Conservation (phyloP, 2,329 filamentous ascomycete genomes). For the Beauveria medogensis region DNA sequence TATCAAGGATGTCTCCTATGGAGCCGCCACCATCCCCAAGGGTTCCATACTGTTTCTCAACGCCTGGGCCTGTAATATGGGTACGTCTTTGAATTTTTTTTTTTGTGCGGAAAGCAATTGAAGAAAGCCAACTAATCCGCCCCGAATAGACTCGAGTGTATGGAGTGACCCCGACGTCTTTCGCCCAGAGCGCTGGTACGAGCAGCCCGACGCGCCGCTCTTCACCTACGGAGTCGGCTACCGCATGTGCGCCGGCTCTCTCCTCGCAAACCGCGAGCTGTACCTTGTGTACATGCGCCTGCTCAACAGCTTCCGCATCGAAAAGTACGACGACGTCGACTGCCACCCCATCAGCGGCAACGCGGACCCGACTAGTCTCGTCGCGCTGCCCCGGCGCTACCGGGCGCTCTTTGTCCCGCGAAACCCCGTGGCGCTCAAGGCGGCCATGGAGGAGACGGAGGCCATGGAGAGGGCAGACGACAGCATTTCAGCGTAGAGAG, state of each 20-base stretch:
- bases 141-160: constrained; percentile 36
- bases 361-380: constrained; percentile 53
- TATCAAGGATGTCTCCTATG: constrained; percentile 50
- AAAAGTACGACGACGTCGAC: constrained; percentile 45
- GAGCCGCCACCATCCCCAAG: constrained; percentile 50
- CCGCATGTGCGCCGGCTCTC: constrained; percentile 54
- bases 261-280: constrained; percentile 56
- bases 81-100: constrained; percentile 28
- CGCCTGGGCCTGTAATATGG: constrained; percentile 62
- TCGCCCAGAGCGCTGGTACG: constrained; percentile 51
- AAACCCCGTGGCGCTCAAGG: constrained; percentile 13
- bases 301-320: constrained; percentile 52
- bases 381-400: constrained; percentile 51
- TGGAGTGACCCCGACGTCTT: constrained; percentile 52
- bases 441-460: constrained; percentile 9
- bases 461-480: constrained; percentile 2
- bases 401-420: constrained; percentile 51
- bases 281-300: constrained; percentile 57
- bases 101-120: background rate
- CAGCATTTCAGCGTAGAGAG: background rate
- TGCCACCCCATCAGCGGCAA: constrained; percentile 52
- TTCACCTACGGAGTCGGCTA: constrained; percentile 57
- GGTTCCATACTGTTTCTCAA: constrained; percentile 59
- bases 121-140: background rate
- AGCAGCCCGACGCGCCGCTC: constrained; percentile 51